Evolutionary conservation across 768 basidiomycete species (phyloP).

Genomic region (Tubosaeta sp.): DNA sequence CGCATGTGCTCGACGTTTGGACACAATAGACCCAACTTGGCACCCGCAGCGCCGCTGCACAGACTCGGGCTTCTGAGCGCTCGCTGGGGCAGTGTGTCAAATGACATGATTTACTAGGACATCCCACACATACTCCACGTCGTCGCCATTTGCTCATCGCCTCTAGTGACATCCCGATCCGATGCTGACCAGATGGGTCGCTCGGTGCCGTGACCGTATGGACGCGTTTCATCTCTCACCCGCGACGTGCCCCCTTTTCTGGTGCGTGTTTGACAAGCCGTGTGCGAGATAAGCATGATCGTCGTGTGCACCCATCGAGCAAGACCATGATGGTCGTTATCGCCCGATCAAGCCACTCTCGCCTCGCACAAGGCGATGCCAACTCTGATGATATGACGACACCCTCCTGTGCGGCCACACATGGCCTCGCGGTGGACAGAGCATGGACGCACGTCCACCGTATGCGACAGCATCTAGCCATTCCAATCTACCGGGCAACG

Average conservation of each 20-base stretch:
- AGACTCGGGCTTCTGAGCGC: no score
- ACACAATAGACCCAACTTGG: neutral
- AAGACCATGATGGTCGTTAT: neutral
- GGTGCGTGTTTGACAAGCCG: neutral
- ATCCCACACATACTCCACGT: no score
- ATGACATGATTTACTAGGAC: no score
- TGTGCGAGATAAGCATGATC: neutral
- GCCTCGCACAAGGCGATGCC: no score
- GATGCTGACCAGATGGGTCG: neutral
- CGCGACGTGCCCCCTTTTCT: neutral
- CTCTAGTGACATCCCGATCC: neutral
- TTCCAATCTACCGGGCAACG: no score
- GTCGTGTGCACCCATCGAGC: neutral
- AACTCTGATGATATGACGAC: neutral
- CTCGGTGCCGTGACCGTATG: neutral
- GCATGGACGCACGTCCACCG: neutral
- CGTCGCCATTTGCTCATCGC: no score
- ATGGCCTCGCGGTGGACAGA: no score
- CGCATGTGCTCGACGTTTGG: no score
- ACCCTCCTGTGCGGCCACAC: neutral
- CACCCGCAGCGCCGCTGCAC: neutral
- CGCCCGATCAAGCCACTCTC: neutral
- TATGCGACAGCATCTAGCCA: no score
- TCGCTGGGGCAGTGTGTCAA: no score
- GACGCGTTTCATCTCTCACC: neutral